Evolutionary conservation across 108 stramenopile species (phyloP).

Genomic region (Stephanodiscus minutulus): DNA sequence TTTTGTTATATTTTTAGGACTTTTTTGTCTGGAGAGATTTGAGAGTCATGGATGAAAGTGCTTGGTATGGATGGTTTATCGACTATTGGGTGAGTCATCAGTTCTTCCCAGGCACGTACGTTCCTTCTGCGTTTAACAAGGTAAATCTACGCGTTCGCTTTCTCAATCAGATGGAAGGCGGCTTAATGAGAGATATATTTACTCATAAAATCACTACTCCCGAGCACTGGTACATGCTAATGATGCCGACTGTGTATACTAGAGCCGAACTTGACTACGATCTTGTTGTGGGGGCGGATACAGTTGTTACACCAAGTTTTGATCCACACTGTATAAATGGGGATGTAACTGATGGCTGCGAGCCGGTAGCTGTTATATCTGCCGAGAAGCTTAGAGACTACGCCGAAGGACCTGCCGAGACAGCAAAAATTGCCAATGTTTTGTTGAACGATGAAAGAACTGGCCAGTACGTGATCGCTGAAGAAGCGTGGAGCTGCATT

Average conservation of each 20-base stretch:
- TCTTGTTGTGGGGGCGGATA: conserved; percentile 26
- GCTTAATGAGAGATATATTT: conserved; percentile 31
- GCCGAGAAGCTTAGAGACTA: conserved; percentile 25
- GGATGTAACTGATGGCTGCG: conserved; percentile 7
- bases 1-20: neutral
- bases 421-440: conserved; percentile 5
- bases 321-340: conserved; percentile 29
- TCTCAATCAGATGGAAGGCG: conserved; percentile 9
- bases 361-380: conserved; percentile 44
- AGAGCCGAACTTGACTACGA: conserved; percentile 1
- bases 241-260: conserved; percentile 30
- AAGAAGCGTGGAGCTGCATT: conserved; percentile 17
- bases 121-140: neutral
- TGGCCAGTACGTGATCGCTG: neutral
- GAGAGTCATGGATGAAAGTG: conserved; percentile 29
- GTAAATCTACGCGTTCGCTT: too few species aligned
- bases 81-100: conserved; percentile 42
- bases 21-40: conserved; percentile 37
- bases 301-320: conserved; percentile 32
- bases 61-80: conserved; percentile 52
- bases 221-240: conserved; percentile 43
- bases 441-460: neutral
- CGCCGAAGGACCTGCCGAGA: conserved; percentile 17
- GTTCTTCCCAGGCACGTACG: neutral
- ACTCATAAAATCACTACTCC: conserved; percentile 41